Conservation (phyloP, 2,329 filamentous ascomycete species). For the Corinectria fuckeliana region DNA sequence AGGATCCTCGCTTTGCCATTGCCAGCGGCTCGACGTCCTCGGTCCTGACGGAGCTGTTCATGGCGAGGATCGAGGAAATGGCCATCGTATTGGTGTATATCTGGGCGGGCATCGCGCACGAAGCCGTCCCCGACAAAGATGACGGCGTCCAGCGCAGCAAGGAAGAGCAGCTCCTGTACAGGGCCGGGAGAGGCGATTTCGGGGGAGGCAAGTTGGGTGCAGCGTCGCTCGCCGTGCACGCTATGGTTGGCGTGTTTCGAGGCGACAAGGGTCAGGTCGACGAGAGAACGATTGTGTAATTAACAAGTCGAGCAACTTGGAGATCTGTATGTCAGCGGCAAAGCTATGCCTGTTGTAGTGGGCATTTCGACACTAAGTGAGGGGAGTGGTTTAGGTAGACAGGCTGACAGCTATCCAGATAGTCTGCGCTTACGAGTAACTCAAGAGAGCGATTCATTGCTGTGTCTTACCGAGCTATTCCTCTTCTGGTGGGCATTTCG, state of each 20-base stretch:
- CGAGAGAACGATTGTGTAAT: background rate
- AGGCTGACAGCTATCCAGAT: no score
- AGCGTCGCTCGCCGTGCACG: background rate
- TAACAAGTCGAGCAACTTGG: background rate
- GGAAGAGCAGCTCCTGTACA: background rate
- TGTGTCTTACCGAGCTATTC: conserved; percentile 6
- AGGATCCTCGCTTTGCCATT: background rate
- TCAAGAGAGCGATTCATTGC: no score
- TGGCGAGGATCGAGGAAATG: conserved; percentile 10
- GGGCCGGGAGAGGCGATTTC: conserved; percentile 9
- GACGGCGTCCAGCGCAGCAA: background rate
- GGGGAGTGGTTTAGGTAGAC: no score
- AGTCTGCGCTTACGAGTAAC: no score
- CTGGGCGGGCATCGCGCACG: background rate
- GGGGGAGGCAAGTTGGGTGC: background rate
- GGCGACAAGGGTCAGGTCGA: background rate
- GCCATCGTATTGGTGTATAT: background rate
- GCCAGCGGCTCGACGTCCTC: background rate
- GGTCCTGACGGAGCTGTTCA: background rate
- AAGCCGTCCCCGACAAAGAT: background rate
- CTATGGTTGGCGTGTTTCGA: background rate
- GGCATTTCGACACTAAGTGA: background rate
- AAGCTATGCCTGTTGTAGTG: background rate
- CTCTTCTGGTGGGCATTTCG: conserved; percentile 3
- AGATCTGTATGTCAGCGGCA: background rate